Evolutionary conservation across 441 rosid species (phyloP).

Genomic region (Corymbia citriodora): DNA sequence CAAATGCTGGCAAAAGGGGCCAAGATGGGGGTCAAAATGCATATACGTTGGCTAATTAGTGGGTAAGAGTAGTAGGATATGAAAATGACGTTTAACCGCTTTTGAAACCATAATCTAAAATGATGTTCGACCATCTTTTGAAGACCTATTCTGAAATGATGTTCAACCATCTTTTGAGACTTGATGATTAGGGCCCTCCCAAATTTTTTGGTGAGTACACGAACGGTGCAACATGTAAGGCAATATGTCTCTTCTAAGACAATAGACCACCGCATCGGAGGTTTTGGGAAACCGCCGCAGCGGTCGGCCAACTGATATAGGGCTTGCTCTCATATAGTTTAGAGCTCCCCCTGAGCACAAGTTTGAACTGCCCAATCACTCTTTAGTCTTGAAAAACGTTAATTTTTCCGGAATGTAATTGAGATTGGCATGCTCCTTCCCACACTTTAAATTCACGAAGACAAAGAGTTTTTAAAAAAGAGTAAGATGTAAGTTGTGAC

Average conservation of each 20-base stretch:
- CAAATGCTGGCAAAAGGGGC: neutral
- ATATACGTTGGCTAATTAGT: neutral
- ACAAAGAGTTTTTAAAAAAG: neutral
- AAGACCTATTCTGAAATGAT: neutral
- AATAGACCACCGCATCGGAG: neutral
- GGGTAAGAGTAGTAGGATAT: neutral
- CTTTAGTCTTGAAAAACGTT: neutral
- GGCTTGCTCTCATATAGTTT: neutral
- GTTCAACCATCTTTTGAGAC: neutral
- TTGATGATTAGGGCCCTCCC: neutral
- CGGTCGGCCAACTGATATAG: neutral
- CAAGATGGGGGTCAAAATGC: neutral
- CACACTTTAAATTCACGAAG: neutral
- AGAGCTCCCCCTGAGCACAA: neutral
- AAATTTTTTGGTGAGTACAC: neutral
- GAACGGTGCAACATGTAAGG: neutral
- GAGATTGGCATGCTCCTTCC: neutral
- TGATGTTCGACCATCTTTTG: neutral
- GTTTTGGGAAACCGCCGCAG: fast-evolving
- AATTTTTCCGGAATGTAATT: neutral
- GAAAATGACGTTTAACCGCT: neutral
- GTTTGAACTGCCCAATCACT: neutral
- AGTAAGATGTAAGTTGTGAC: neutral
- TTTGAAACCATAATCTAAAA: neutral
- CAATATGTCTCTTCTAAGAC: neutral